Base-by-base conservation (phyloP, 2,329 filamentous ascomycete genomes). In the Aspergillus phoenicis region DNA sequence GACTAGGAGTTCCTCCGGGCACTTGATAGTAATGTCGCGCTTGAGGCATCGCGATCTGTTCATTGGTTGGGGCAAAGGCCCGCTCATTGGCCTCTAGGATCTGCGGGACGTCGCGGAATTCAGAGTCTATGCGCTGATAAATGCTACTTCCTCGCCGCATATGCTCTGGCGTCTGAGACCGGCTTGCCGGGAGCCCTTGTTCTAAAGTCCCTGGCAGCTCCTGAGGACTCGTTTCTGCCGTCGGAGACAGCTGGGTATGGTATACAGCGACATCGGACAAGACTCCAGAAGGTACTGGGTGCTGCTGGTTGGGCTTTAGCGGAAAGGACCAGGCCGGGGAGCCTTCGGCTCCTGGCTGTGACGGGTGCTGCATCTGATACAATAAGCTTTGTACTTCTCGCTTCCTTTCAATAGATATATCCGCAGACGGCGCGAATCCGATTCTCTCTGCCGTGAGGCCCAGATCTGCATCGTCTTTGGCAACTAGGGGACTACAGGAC, bases 121-220 rank as follows among this genome's bases (percentile, higher is more conserved):
- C 47, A 4, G 47, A 51, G 3, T 28, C 47, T 38, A 39, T 20
- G 28, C 17, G 24, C 43, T 57, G 30, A 17, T 26, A 11, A 36
- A 24, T 30, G 8, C 24, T 56, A 30, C 13, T 8, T 33, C 60
- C 55, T 60, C 70, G 51, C 43, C 62, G 66, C 65, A 70, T 66
- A n/a, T 64, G 62, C 15, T 71, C 68, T 22, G 70, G 70, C 8
- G 69, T 72, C n/a, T 53, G 59, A 15, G 67, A 73, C 49, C 66
- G 62, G 47, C 65, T 72, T 39, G 60, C 57, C 2, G 69, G 69
- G 2, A 71, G 62, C 15, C 70, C 70, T 61, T 72, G 69, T 48
- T 71, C 70, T 15, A 72, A 56, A n/a, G 63, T 71, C 8, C 63
- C 63, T 7, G 68, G 69, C 4, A 72, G 62, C 52, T 72, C 70